Evolutionary conservation across 2,329 filamentous ascomycete species (phyloP), one percentile per base, ranked within the genome.

Genomic region (Fusarium pseudograminearum): DNA sequence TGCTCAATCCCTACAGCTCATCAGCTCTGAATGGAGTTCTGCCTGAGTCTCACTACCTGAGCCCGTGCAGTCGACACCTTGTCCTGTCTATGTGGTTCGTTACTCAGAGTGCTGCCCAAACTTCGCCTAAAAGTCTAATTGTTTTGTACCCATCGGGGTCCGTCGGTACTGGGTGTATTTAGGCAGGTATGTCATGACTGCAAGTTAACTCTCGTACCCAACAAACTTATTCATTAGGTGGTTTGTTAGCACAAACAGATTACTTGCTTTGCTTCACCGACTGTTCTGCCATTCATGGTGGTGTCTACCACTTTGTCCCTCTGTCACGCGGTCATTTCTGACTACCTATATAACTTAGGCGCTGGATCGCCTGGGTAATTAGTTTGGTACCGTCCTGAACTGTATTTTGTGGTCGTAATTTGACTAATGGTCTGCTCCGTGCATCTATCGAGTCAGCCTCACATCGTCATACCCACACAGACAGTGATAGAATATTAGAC

Each of bases 91-190:
- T 33, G 33, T 28, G 47, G 44, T 58, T 50, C 58, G 48, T 50
- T 53, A 40, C 50, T 44, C 54, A 63, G 42, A 24, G 22, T 26
- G 38, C n/a, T 34, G 40, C 51, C 30, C 51, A 46, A 61, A 47
- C 60, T 72, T 73, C 69, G 71, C 65, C 61, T 62, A 64, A 74
- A 73, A 74, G 69, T 73, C 57, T 73, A 73, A 73, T 57, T 58
- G 51, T 53, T 31, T 63, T 22, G 38, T 44, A 44, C 14, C 16
- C 33, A 40, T 51, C 33, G 33, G 48, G 18, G 18, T 31, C 31
- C 36, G n/a, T 53, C 38, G 50, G 50, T 26, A 68, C 44, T 33
- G 28, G 46, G 44, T 66, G 34, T 22, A 41, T 6, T 20, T 22
- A 22, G 38, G n/a, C n/a, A 38, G 38, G 20, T 42, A 30, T 59